Evolutionary conservation across 1,284 basidiomycete species (phyloP).

Genomic region (Anthracocystis walkeri): DNA sequence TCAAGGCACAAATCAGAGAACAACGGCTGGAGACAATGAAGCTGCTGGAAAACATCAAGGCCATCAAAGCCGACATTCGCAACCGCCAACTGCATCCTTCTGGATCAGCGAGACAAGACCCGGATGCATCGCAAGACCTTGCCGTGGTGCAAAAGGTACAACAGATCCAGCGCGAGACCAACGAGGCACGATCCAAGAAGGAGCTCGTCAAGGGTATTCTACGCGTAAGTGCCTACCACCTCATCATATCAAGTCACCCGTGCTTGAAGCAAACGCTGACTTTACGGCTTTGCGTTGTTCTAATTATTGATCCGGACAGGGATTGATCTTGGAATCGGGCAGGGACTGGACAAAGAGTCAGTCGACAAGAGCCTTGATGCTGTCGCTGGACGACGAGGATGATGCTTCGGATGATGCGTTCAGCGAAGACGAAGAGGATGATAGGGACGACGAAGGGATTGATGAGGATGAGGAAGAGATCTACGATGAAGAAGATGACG

Average conservation of each 20-base stretch:
- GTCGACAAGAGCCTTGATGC: constrained; percentile 37
- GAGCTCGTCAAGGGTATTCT: constrained; percentile 53
- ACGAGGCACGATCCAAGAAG: constrained; percentile 46
- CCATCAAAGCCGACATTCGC: constrained; percentile 41
- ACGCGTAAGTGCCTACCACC: constrained; percentile 29
- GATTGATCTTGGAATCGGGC: constrained; percentile 51
- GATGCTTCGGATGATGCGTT: constrained; percentile 52
- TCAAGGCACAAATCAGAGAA: constrained; percentile 38
- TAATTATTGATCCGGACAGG: constrained; percentile 13
- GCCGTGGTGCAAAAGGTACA: constrained; percentile 33
- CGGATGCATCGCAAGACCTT: constrained; percentile 36
- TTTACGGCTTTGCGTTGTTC: neutral
- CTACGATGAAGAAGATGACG: constrained; percentile 19
- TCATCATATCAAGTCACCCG: neutral
- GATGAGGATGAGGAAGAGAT: constrained; percentile 35
- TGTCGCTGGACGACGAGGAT: constrained; percentile 51
- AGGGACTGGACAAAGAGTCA: constrained; percentile 44
- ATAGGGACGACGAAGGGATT: constrained; percentile 2
- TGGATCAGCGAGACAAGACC: constrained; percentile 13
- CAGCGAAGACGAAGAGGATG: constrained; percentile 41
- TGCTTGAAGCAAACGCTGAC: neutral
- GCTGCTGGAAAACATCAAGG: constrained; percentile 39
- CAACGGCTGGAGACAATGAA: constrained; percentile 34
- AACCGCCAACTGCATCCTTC: constrained; percentile 32
- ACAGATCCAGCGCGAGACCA: constrained; percentile 41